phyloP scores from a whole-genome alignment of 2,329 filamentous ascomycete genomes.

The Zymoseptoria passerinii region DNA sequence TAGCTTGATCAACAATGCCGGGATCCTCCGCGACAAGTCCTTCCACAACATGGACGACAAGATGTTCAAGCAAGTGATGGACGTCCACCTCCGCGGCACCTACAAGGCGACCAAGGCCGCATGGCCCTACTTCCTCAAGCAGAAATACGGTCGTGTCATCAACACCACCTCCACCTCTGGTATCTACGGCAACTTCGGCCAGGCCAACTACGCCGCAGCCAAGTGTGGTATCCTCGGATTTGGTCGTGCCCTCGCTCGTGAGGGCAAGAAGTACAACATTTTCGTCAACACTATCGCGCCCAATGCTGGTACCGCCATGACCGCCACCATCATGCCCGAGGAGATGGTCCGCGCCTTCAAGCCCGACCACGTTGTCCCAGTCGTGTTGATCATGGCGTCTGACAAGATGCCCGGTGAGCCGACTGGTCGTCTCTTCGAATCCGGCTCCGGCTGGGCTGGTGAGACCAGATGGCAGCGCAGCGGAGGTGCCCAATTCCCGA shows the following conservation, averaged over 20 bases:
- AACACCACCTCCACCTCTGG: conserved; percentile 96
- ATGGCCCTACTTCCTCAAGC: conserved; percentile 95
- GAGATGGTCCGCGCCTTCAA: conserved; percentile 99
- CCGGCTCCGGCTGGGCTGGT: conserved; percentile 87
- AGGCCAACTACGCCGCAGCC: conserved; percentile 86
- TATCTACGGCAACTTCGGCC: conserved; percentile 98
- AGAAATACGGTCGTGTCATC: conserved; percentile 94
- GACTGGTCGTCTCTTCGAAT: conserved; percentile 86
- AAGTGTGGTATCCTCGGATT: conserved; percentile 78
- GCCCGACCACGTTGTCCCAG: conserved; percentile 92
- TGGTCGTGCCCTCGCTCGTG: conserved; percentile 82
- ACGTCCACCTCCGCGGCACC: conserved; percentile 86
- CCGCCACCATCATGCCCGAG: conserved; percentile 84
- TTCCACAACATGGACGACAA: conserved; percentile 96
- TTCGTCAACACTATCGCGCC: conserved; percentile 96
- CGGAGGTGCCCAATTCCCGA: conserved; percentile 82
- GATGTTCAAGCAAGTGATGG: conserved; percentile 84
- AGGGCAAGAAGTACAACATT: conserved; percentile 96
- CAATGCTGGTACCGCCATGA: conserved; percentile 95
- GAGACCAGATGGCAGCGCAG: conserved; percentile 91
- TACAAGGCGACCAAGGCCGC: conserved; percentile 97
- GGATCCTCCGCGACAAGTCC: conserved; percentile 94
- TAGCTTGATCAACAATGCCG: conserved; percentile 84
- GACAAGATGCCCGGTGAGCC: conserved; percentile 73
- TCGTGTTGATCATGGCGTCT: conserved; percentile 77